Base-by-base conservation (phyloP, 176 grass and related monocot species). In the Zoysia japonica region DNA sequence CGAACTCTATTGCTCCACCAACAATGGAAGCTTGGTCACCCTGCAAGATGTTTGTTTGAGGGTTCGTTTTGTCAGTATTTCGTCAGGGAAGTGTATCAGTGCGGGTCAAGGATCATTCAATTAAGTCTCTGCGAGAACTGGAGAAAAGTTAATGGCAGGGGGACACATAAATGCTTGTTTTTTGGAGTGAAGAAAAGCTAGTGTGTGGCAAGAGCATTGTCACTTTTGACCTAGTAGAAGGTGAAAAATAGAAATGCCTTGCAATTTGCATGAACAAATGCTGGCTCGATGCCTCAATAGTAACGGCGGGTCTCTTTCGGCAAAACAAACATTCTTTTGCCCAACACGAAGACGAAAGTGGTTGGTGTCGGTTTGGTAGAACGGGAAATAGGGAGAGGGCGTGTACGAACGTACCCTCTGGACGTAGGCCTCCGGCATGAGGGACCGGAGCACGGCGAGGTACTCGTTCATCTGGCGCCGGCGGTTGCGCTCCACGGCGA, bases 401-500 rank as follows among this genome's bases (percentile, higher is more conserved):
- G 28, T 28, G 28, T 0, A 36, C 14, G 10, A 39, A 75, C 67
- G 44, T 89, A 99, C 96, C 87, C 92, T 93, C 84, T 99, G 96
- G 82, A 86, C 85, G 54, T 91, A 99, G 12, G 88, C 65, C 51
- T 86, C 79, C 9, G 96, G 96, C 96, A 99, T 99, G 78, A 99
- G 84, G 11, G 92, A 89, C 38, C 96, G 90, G 71, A 99, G 87
- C 56, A 74, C 50, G 70, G 92, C 57, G 16, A 99, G 92, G 87
- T 99, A 95, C 77, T 93, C 92, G 79, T 99, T 99, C 92, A 99
- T 99, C 84, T 95, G 96, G 40, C 84, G 85, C 11, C 96, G 92
- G 39, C 96, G 96, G 82, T 99, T 99, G 71, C 96, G 90, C 92
- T 99, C 96, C 15, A 99, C 96, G 57, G 96, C 96, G 90, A 99